Evolutionary conservation across 352 stramenopile genomes (phyloP), one percentile per base, ranked within the genome.

Genomic region (Pythium aphanidermatum): DNA sequence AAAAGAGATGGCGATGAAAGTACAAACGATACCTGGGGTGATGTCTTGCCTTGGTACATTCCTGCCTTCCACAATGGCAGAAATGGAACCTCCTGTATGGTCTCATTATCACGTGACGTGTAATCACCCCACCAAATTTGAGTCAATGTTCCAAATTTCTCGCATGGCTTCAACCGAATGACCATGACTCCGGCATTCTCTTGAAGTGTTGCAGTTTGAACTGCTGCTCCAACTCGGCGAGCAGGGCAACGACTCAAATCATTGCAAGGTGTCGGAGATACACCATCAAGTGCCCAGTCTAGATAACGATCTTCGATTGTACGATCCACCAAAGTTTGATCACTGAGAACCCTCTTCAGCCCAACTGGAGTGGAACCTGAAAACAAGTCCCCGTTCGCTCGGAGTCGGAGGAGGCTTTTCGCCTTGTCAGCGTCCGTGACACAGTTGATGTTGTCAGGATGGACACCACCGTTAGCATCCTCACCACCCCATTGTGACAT

Each of bases 61-160:
- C 63, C 62, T 4, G 71, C 76, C 13, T 75, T 80, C 76, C 73
- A 88, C 5, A 86, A 46, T 13, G 71, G 59, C 11, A 84, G 41
- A 35, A 85, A 78, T 9, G 73, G 55, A 2, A 82, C 58, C 24
- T 58, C 26, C 16, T 60, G 50, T 21, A 53, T 28, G 3, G 48
- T 55, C 5, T 56, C 32, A 5, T 46, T 47, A 2, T 71, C 48
- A 3, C 53, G 47, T 2, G 39, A 33, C 38, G 76, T 56, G 25
- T 75, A 75, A 23, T 65, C 52, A 1, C 70, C 68, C 70, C 70
- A 83, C 71, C 76, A 86, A 21, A 83, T 46, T 37, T 88, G 72
- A 0, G 76, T 85, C 4, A 81, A 47, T 0, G 71, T 79, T 1
- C 76, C 76, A 39, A 84, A 84, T 3, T 51, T 47, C 9, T 53